Percentiles rank a stretch among this genome's conserved stretches.
phyloP scores from a whole-genome alignment of 352 stramenopile species.

The Phytopythium helicoides region DNA sequence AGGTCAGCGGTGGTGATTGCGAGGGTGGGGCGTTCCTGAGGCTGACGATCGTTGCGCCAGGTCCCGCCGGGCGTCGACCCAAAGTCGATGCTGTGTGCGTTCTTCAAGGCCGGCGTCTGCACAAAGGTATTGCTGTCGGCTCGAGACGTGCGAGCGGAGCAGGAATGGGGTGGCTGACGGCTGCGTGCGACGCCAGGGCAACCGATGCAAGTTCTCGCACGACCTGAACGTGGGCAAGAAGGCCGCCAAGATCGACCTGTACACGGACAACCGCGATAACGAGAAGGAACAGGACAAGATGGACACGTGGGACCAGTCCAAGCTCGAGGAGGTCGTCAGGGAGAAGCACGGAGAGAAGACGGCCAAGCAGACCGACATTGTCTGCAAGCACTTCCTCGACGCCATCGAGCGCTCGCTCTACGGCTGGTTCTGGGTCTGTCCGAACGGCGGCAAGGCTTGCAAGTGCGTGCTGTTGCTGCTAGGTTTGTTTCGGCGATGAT shows the following conservation, averaged over 20 bases:
- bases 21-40: too few relatives aligned
- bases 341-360: slow-evolving; percentile 85
- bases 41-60: too few relatives aligned
- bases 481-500: too few relatives aligned
- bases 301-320: slow-evolving; percentile 85
- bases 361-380: slow-evolving; percentile 84
- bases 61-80: slow-evolving; percentile 84
- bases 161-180: slow-evolving; percentile 2
- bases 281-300: slow-evolving; percentile 77
- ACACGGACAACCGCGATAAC: slow-evolving; percentile 75
- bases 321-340: slow-evolving; percentile 83
- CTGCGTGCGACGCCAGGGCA: slow-evolving; percentile 36
- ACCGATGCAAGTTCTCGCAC: slow-evolving; percentile 88
- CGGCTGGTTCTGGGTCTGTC: slow-evolving; percentile 90
- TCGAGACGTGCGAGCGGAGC: too few relatives aligned
- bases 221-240: slow-evolving; percentile 88
- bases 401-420: slow-evolving; percentile 90
- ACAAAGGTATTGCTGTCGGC: slow-evolving; percentile 50
- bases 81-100: slow-evolving; percentile 87
- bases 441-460: slow-evolving; percentile 75
- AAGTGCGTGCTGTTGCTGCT: slow-evolving; percentile 45
- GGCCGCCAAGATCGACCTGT: slow-evolving; percentile 88
- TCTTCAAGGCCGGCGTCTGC: slow-evolving; percentile 88
- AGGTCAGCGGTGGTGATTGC: slow-evolving; percentile 48
- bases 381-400: slow-evolving; percentile 90